These are phyloP conservation scores for Hemisphaericaspora xylanilytica DNA, from an alignment of 1,139 yeast genomes.

Conservation along the genomic window DNA sequence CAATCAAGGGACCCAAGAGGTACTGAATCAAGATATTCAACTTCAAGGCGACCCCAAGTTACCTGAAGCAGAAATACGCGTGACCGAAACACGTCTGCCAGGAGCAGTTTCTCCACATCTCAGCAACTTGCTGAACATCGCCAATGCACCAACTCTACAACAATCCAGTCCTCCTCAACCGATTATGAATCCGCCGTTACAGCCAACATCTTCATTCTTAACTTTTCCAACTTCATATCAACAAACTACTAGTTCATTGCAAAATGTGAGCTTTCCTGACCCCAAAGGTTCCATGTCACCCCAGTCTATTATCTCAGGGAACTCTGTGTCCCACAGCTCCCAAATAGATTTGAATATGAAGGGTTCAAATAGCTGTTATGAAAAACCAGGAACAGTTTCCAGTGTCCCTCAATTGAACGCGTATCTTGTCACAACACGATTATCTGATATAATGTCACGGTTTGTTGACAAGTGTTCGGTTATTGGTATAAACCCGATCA, in stretches of 20 bases:
- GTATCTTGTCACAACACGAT: conserved; percentile 4
- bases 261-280: background rate
- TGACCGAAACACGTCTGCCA: background rate
- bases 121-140: background rate
- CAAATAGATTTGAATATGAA: background rate
- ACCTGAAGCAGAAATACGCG: background rate
- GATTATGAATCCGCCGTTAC: background rate
- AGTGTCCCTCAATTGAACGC: conserved; percentile 8
- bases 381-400: background rate
- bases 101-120: background rate
- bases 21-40: background rate
- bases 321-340: background rate
- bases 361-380: background rate
- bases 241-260: background rate
- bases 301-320: background rate
- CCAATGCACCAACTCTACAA: background rate
- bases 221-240: background rate
- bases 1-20: background rate
- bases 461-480: conserved; percentile 8
- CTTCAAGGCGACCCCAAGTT: background rate
- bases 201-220: background rate
- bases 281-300: background rate
- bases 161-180: background rate
- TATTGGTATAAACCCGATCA: conserved; percentile 27
- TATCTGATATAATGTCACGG: conserved; percentile 6